Evolutionary conservation across 371 early-diverging fungal genomes (phyloP).

Genomic region (Actinomortierella wolfii): DNA sequence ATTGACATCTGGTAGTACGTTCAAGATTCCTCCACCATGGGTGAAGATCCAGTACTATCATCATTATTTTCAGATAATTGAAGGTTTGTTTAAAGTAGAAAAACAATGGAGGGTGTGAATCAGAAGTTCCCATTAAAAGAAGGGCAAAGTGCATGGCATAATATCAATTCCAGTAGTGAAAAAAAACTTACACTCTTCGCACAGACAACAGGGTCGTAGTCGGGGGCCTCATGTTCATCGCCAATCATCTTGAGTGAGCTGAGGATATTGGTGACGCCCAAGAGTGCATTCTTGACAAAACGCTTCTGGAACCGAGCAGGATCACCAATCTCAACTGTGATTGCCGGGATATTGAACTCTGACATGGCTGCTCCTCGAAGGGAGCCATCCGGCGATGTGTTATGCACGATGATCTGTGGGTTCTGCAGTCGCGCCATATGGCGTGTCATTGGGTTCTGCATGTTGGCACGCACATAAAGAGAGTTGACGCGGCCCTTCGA

Average conservation of each 20-base stretch:
- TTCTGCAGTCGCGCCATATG: conserved; percentile 85
- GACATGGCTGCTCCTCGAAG: conserved; percentile 81
- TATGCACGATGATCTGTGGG: conserved; percentile 78
- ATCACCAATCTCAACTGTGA: conserved; percentile 88
- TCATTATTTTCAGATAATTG: conserved; percentile 34
- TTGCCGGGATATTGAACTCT: conserved; percentile 78
- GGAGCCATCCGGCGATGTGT: conserved; percentile 71
- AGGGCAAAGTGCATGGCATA: too few relatives aligned
- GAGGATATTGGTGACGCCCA: conserved; percentile 70
- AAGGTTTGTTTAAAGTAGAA: conserved; percentile 30
- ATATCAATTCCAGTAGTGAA: neutral
- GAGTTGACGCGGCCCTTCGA: conserved; percentile 86
- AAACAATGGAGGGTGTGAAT: too few relatives aligned
- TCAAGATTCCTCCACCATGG: conserved; percentile 49
- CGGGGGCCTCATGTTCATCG: conserved; percentile 49
- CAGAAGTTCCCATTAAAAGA: conserved; percentile 5
- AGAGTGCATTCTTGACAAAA: conserved; percentile 66
- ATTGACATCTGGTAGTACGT: conserved; percentile 85
- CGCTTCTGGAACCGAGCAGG: conserved; percentile 77
- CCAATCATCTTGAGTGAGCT: conserved; percentile 67
- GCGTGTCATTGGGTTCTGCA: conserved; percentile 78
- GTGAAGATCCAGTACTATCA: conserved; percentile 64
- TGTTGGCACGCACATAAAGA: conserved; percentile 86
- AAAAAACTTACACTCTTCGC: conserved; percentile 50
- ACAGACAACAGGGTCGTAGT: conserved; percentile 62